Evolutionary conservation across 2,329 filamentous ascomycete genomes (phyloP).

Genomic region (Scytalidium sp.): DNA sequence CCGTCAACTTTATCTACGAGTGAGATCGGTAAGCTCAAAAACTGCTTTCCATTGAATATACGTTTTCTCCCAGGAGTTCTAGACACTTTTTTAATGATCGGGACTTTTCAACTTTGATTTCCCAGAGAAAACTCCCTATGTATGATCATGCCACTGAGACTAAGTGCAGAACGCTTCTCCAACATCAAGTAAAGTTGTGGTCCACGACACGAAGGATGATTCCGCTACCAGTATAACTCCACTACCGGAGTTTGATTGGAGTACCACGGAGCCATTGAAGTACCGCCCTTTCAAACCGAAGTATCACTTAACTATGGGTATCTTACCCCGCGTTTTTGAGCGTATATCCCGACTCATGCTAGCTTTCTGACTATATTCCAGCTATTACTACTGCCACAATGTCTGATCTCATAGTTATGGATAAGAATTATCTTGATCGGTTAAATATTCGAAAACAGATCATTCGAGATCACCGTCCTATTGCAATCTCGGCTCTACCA

Average conservation of each 20-base stretch:
- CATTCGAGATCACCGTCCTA: conserved; percentile 39
- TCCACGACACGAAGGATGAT: background rate
- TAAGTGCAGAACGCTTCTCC: too few relatives aligned
- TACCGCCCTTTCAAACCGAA: conserved; percentile 57
- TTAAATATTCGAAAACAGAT: conserved; percentile 45
- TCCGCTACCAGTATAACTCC: conserved; percentile 24
- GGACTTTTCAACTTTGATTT: too few relatives aligned
- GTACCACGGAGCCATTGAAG: conserved; percentile 46
- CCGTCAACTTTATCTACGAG: background rate
- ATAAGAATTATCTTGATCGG: conserved; percentile 54
- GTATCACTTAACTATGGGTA: conserved; percentile 64
- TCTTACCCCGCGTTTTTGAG: conserved; percentile 12
- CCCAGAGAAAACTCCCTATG: too few relatives aligned
- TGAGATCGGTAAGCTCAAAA: background rate
- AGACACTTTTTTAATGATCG: too few relatives aligned
- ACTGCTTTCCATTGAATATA: background rate
- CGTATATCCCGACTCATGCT: too few relatives aligned
- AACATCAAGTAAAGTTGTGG: background rate
- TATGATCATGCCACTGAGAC: background rate
- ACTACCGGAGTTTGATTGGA: conserved; percentile 47
- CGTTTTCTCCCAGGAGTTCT: too few relatives aligned
- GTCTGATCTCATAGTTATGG: conserved; percentile 55
- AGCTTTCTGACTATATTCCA: conserved; percentile 20
- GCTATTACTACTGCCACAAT: conserved; percentile 49
- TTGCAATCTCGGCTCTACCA: conserved; percentile 35